Base-by-base conservation (phyloP, 2,329 filamentous ascomycete species). In the Calonectria montana region DNA sequence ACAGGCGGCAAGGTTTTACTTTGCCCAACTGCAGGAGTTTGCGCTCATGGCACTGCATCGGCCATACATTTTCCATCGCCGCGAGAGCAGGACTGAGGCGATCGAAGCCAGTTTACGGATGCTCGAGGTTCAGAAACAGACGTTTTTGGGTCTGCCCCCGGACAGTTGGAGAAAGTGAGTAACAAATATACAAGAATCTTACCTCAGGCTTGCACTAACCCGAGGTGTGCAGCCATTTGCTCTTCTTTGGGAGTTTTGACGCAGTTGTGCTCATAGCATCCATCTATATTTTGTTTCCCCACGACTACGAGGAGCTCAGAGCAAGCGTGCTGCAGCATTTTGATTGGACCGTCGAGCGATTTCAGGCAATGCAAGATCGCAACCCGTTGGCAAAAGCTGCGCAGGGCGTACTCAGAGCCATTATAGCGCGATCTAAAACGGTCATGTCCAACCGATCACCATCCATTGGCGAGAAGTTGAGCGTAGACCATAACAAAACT, bases 181-280 rank as follows among this genome's bases (percentile, higher is more conserved):
- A 12, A 8, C 25, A 29, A 25, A n/a, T 31, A 25, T 16, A 27
- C 13, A 29, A 16, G 23, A 18, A 18, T 62, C 23, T 25, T 13
- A 15, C 21, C 18, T 21, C 8, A 16, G 18, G 15, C 37, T 43
- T 45, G 15, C 31, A 25, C 45, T 71, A 63, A 73, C 69, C 43
- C 23, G 35, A 7, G 10, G 15, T 21, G 16, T 9, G 23, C 41
- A 86, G 84, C 27, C 90, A 90, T 74, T 84, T 87, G 18, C 83
- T 92, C 4, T 91, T 92, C 78, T 91, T 91, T 65, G 89, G 89
- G 65, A 91, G 89, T 8, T 92, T 92, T 71, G 91, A 92, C 75
- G 90, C 91, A 16, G 87, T 91, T 23, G 89, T 92, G 18, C 84
- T 92, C 67, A 85, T 91, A 65, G 88, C 90, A 0, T 88, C 89